A percentile compares a stretch with the other conserved stretches of the same genome.
Conservation (phyloP, 352 stramenopile genomes). For the Nothophytophthora sp. region DNA sequence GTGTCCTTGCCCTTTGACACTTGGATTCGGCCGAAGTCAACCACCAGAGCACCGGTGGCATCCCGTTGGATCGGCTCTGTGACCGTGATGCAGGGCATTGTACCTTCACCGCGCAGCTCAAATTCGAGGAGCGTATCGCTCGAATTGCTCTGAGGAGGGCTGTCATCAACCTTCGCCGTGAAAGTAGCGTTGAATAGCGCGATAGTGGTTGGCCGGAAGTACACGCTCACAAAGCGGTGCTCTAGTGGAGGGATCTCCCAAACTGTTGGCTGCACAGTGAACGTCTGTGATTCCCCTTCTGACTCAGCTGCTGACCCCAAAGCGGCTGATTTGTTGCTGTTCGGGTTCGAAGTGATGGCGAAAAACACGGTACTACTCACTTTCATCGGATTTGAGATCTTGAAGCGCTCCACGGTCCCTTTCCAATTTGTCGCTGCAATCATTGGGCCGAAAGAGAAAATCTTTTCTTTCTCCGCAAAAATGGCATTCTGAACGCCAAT, state of each 20-base stretch:
- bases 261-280: conserved; percentile 88
- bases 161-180: conserved; percentile 82
- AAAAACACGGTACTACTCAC: conserved; percentile 90
- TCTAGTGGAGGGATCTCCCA: conserved; percentile 95
- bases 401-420: conserved; percentile 91
- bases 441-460: conserved; percentile 90
- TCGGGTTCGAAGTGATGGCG: conserved; percentile 38
- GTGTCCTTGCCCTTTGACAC: conserved; percentile 73
- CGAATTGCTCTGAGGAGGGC: conserved; percentile 26
- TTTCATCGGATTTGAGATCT: conserved; percentile 96
- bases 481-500: conserved; percentile 63
- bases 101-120: conserved; percentile 90
- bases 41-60: conserved; percentile 48
- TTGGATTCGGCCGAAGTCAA: conserved; percentile 85
- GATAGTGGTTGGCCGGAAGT: conserved; percentile 93
- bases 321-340: conserved; percentile 19
- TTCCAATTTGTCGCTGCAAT: conserved; percentile 64
- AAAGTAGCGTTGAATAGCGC: conserved; percentile 83
- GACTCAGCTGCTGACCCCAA: background rate
- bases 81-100: conserved; percentile 92
- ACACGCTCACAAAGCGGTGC: conserved; percentile 93
- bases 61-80: conserved; percentile 78
- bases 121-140: conserved; percentile 77
- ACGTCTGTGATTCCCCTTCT: conserved; percentile 39
- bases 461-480: conserved; percentile 84